Evolutionary conservation across 2,329 filamentous ascomycete genomes (phyloP).

Genomic region (Claviceps citrina): DNA sequence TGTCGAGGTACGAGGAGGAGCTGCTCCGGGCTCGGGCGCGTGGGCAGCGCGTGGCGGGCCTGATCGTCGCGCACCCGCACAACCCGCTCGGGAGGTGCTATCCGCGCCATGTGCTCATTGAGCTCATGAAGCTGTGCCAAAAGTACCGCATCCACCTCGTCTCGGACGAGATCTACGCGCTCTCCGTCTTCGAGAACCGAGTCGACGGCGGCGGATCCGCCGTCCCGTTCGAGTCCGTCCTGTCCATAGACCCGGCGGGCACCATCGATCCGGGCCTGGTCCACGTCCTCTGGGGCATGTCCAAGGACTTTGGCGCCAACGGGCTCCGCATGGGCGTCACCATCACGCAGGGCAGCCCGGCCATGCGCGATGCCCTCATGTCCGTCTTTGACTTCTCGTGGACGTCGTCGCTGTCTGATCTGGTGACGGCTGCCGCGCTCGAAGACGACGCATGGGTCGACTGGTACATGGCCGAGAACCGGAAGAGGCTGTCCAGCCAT

Average conservation of each 20-base stretch:
- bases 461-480: slow-evolving; percentile 28
- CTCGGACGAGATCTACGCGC: slow-evolving; percentile 34
- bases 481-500: slow-evolving; percentile 20
- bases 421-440: slow-evolving; percentile 25
- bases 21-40: slow-evolving; percentile 21
- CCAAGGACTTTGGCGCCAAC: slow-evolving; percentile 41
- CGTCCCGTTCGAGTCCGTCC: slow-evolving; percentile 27
- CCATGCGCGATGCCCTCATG: slow-evolving; percentile 22
- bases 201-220: slow-evolving; percentile 12
- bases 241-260: slow-evolving; percentile 26
- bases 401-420: slow-evolving; percentile 17
- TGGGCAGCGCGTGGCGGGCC: slow-evolving; percentile 26
- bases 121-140: slow-evolving; percentile 30
- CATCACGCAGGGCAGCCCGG: slow-evolving; percentile 30
- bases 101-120: slow-evolving; percentile 21
- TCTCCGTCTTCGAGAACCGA: slow-evolving; percentile 32
- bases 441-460: slow-evolving; percentile 28
- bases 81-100: slow-evolving; percentile 37
- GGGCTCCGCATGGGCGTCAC: slow-evolving; percentile 37
- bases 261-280: slow-evolving; percentile 33
- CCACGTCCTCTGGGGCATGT: slow-evolving; percentile 34
- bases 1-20: slow-evolving; percentile 29
- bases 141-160: slow-evolving; percentile 33
- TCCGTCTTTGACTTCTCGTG: background rate
- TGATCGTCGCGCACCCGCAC: slow-evolving; percentile 37